A percentile compares a stretch with the other conserved stretches of the same genome.
Evolutionary conservation across 169 alveolate species (phyloP).

Genomic region (Plasmodium gallinaceum): DNA sequence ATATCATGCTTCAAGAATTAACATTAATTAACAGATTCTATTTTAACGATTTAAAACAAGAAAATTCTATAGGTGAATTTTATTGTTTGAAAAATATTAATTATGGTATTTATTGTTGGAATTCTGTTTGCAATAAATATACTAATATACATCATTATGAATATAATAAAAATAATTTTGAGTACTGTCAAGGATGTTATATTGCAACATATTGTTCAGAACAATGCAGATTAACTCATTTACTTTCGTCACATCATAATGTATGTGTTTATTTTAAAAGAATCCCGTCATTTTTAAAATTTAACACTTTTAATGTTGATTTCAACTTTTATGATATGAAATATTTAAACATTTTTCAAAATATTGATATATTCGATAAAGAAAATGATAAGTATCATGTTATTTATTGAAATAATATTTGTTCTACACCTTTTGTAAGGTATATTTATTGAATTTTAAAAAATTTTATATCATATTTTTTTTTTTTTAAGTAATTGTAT

Average conservation of each 20-base stretch:
- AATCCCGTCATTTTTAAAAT: conserved; percentile 57
- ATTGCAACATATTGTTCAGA: conserved; percentile 74
- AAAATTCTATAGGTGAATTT: conserved; percentile 65
- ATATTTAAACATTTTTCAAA: conserved; percentile 45
- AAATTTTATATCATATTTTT: background rate
- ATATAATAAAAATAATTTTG: conserved; percentile 54
- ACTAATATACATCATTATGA: conserved; percentile 39
- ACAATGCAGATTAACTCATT: conserved; percentile 44
- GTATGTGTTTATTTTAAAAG: conserved; percentile 64
- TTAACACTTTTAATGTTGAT: conserved; percentile 9
- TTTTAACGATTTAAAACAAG: conserved; percentile 50
- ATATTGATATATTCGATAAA: conserved; percentile 54
- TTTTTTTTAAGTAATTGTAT: conserved; percentile 2
- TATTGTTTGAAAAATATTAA: conserved; percentile 56
- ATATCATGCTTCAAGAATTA: conserved; percentile 62
- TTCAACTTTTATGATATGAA: conserved; percentile 15
- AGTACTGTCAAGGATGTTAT: conserved; percentile 65
- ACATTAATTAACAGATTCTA: conserved; percentile 57
- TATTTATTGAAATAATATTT: conserved; percentile 15
- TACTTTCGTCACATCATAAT: conserved; percentile 61
- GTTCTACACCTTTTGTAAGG: background rate
- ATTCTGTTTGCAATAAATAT: conserved; percentile 54
- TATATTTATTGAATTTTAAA: background rate
- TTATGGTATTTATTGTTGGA: conserved; percentile 77
- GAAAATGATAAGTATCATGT: conserved; percentile 44